Conservation (phyloP, 164 flowering plant species). For the Nymphaea colorata region DNA sequence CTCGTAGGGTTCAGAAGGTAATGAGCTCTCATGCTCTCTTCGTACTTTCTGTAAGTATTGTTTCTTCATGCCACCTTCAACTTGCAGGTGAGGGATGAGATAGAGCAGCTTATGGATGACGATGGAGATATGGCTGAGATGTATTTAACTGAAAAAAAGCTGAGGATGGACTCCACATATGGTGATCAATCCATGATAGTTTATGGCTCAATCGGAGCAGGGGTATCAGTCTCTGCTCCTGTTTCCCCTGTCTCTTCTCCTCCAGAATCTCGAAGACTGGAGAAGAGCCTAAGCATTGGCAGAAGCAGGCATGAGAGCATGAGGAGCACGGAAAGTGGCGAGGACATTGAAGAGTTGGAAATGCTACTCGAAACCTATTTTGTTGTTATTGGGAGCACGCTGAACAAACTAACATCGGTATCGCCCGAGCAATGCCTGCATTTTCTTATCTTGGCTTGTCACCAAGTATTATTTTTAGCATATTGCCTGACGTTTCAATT, state of each 20-base stretch:
- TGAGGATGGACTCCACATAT: constrained; percentile 50
- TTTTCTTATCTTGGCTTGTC: too few species aligned
- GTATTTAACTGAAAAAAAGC: constrained; percentile 40
- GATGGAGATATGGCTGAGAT: constrained; percentile 61
- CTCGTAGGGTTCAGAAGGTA: constrained; percentile 47
- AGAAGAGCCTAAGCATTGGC: constrained; percentile 64
- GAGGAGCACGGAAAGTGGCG: constrained; percentile 60
- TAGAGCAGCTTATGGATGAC: constrained; percentile 55
- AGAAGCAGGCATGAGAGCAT: constrained; percentile 82
- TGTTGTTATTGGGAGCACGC: constrained; percentile 82
- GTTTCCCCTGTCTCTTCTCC: constrained; percentile 95
- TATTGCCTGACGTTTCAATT: too few species aligned
- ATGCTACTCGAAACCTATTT: constrained; percentile 93
- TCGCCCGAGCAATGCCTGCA: neutral
- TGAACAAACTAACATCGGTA: constrained; percentile 93
- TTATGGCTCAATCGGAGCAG: constrained; percentile 38
- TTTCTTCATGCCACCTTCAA: neutral
- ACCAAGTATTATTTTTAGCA: too few species aligned
- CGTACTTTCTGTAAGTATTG: neutral
- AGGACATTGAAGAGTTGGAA: constrained; percentile 76
- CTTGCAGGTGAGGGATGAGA: constrained; percentile 47
- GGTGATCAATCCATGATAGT: constrained; percentile 55
- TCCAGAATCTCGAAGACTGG: constrained; percentile 60
- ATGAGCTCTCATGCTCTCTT: neutral
- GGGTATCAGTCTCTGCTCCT: constrained; percentile 71